Base-by-base conservation (phyloP, 2,329 filamentous ascomycete species). In the Neodidymelliopsis sp. region DNA sequence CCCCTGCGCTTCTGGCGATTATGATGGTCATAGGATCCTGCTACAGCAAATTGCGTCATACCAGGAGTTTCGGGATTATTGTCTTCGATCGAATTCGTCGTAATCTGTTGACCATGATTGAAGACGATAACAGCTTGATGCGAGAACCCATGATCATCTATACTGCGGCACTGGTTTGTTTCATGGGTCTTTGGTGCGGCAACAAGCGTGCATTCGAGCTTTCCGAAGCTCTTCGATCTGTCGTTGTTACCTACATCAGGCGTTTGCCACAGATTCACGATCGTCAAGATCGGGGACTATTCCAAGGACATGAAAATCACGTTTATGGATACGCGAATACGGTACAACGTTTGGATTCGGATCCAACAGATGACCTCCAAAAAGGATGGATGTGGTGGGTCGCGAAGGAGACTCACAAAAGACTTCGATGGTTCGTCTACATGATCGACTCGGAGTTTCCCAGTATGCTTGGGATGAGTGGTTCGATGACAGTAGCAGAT, bases 121-220 rank as follows among this genome's bases (percentile, higher is more conserved):
- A 50, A 22, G 34, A 31, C 18, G 29, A 50, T 7, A 50, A 50
- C 23, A 29, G 40, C 9, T 31, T 50, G 11, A 50, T 50, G 47
- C 22, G 47, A 9, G 47, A 50, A 8, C 47, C 47, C 6, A n/a
- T 40, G 8, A 30, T 31, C 4, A 50, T 50, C 10, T 50, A 50
- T 19, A 28, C 47, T 7, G 19, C 16, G 3, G 35, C 47, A 5
- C 25, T 50, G 8, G 40, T 39, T 10, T 50, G 47, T 23, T 50
- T 36, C 30, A 50, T 50, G 47, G 47, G 47, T 6, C 40, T 50
- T 12, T 50, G 47, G 47, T 50, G 47, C 13, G 47, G 47, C 10
- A 50, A 50, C 19, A 50, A 50, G 12, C 47, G 47, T 7, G 40
- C 47, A 19, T 50, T 50, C 12, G 47, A 50, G 23, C 16, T 50